These are phyloP conservation scores for Fusarium sp. DNA, from an alignment of 2,329 filamentous ascomycete genomes.

Conservation along the genomic window DNA sequence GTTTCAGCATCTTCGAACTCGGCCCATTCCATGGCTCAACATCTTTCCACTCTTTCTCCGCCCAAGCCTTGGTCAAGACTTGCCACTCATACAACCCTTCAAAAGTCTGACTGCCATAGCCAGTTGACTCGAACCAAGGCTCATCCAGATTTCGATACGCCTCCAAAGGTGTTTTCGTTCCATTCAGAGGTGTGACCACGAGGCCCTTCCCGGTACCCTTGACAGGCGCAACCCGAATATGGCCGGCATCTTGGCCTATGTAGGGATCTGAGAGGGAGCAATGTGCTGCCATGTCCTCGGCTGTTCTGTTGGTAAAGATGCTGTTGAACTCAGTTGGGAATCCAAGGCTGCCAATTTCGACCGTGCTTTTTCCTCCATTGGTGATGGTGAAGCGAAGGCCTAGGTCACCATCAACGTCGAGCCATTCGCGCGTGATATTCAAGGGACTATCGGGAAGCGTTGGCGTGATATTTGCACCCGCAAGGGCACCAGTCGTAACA, in stretches of 20 bases:
- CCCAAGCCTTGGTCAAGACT: constrained; percentile 64
- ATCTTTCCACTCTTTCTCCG: constrained; percentile 65
- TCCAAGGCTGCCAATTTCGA: constrained; percentile 68
- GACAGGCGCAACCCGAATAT: constrained; percentile 64
- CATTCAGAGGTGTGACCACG: constrained; percentile 64
- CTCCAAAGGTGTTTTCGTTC: constrained; percentile 61
- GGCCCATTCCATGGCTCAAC: constrained; percentile 66
- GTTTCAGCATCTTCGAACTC: constrained; percentile 57
- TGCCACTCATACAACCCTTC: constrained; percentile 73
- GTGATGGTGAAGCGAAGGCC: constrained; percentile 63
- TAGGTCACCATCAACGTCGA: constrained; percentile 60
- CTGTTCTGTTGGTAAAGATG: constrained; percentile 65
- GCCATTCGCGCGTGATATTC: constrained; percentile 64
- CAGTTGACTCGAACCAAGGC: constrained; percentile 51
- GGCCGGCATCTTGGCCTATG: constrained; percentile 69
- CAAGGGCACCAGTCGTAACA: constrained; percentile 45
- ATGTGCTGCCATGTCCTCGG: constrained; percentile 60
- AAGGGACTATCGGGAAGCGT: constrained; percentile 57
- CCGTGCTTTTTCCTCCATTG: constrained; percentile 53
- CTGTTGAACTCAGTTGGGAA: constrained; percentile 72
- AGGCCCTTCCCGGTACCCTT: constrained; percentile 64
- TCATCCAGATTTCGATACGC: constrained; percentile 66
- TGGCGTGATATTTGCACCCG: constrained; percentile 55
- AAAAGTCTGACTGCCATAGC: constrained; percentile 66
- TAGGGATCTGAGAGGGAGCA: constrained; percentile 70